Evolutionary conservation across 2,329 filamentous ascomycete species (phyloP), one percentile per base, ranked within the genome.

Genomic region (Piedraia hortae): DNA sequence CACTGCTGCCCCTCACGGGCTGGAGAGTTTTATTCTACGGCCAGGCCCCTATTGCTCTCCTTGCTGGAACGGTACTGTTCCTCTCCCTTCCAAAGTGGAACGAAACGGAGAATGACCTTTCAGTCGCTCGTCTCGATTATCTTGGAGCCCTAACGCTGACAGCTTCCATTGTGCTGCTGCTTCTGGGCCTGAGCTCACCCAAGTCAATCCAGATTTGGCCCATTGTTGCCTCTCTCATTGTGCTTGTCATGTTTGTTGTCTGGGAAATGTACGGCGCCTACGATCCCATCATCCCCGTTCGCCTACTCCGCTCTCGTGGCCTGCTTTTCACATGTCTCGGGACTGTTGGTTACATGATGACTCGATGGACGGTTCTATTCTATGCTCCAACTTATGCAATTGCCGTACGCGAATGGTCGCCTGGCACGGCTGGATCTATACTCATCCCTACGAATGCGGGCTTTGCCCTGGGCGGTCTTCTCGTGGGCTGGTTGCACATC

Each of bases 401-500:
- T 26, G 70, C 72, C 3, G 67, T 85, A 2, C 62, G 67, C 2
- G 61, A 61, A 24, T 70, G 70, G 48, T 46, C 56, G 1, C 68
- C 72, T 0, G 67, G 71, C 1, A 50, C 61, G 2, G 69, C 73
- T 2, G 77, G 75, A 3, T 57, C 69, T 3, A 67, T 82, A 16
- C 56, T 88, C 4, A 61, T 88, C 20, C 74, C 77, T 0, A 85
- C 75, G 1, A 88, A 88, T 42, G 39, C 62, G 4, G 77, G 74
- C 2, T 88, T 88, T 35, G 74, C 65, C 1, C 34, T 59, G 2
- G 77, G 75, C 12, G 72, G 74, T 0, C 45, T 88, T 0, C 31
- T 74, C 4, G 67, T 70, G 8, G 77, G 77, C 5, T 62, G 59
- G 44, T 46, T 85, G 9, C 77, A 88, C 39, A 69, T 88, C 34